Conservation (phyloP, 2,329 filamentous ascomycete genomes). For the Phialophora verrucosa region DNA sequence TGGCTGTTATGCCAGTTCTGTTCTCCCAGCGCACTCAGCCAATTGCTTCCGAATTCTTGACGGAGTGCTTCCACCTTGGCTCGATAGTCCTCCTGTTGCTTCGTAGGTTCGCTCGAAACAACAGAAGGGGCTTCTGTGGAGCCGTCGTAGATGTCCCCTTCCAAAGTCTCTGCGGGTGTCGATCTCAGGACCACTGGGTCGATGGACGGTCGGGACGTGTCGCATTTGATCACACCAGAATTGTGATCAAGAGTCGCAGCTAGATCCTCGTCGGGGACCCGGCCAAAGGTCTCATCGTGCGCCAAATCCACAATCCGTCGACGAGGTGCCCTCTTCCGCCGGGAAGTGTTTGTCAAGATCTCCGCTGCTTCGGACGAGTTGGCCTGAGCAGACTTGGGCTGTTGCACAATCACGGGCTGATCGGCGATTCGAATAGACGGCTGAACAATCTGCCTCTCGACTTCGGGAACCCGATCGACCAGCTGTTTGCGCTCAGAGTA, state of each 20-base stretch:
- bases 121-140: constrained; percentile 23
- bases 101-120: constrained; percentile 18
- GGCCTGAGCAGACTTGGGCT: constrained; percentile 18
- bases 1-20: constrained; percentile 61
- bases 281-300: constrained; percentile 47
- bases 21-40: constrained; percentile 84
- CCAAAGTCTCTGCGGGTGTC: constrained; percentile 44
- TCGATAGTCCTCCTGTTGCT: constrained; percentile 71
- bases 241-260: constrained; percentile 24
- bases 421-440: constrained; percentile 49
- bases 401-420: constrained; percentile 27
- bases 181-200: constrained; percentile 61
- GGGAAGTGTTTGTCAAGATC: constrained; percentile 41
- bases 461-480: constrained; percentile 78
- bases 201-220: constrained; percentile 30
- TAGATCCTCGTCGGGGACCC: constrained; percentile 30
- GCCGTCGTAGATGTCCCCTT: constrained; percentile 23
- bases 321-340: constrained; percentile 58
- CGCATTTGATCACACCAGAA: constrained; percentile 24
- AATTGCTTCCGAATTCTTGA: constrained; percentile 83
- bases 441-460: constrained; percentile 62
- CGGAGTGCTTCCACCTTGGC: constrained; percentile 87
- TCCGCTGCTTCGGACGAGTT: constrained; percentile 23
- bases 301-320: constrained; percentile 65
- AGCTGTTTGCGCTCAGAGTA: constrained; percentile 85